Evolutionary conservation across 208 protist genomes (phyloP), one percentile per base, ranked within the genome.

Genomic region (Acanthamoeba sp.): DNA sequence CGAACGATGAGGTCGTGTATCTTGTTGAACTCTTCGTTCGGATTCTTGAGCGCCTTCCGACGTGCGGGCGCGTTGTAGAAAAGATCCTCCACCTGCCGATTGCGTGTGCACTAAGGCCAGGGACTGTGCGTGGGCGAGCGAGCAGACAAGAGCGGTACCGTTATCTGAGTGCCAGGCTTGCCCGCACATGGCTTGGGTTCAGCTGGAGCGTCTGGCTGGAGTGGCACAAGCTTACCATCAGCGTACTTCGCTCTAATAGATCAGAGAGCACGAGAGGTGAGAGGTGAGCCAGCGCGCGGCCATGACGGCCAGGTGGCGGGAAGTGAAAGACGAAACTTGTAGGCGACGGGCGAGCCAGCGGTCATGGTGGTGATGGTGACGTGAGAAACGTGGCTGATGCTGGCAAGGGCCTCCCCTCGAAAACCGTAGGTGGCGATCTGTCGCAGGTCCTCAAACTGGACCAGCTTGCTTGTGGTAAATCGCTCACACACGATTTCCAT

Each of bases 401-500:
- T 97, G 3, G 98, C 97, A 12, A 98, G 95, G 24, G 98, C 98
- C 84, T 98, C 98, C 62, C 98, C 98, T 55, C 98, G 95, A 93
- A 98, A 98, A 32, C 98, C 98, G 95, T 97, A 98, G 24, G 99
- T 99, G 22, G 96, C 97, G 94, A 99, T 99, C n/a, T 66, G 66
- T 48, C 89, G 6, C 38, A 98, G 95, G 88, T 98, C 98, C 27
- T 98, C 98, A 91, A 97, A 98, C 45, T 93, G 73, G 0, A 24
- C 27, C 48, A 98, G 90, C 95, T 98, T 98, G 45, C 94, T 97
- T 14, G 98, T 99, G 2, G 98, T 96, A 87, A 99, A 98, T 32
- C 99, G 98, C 95, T 99, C 98, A 94, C 99, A 99, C 5, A 99
- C 97, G 57, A 99, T 94, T 12, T 96, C 97, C 20, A 99, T 95